These are phyloP conservation scores for Astrothelium macrocarpum DNA, from an alignment of 495 filamentous ascomycete species.

Conservation along the genomic window DNA sequence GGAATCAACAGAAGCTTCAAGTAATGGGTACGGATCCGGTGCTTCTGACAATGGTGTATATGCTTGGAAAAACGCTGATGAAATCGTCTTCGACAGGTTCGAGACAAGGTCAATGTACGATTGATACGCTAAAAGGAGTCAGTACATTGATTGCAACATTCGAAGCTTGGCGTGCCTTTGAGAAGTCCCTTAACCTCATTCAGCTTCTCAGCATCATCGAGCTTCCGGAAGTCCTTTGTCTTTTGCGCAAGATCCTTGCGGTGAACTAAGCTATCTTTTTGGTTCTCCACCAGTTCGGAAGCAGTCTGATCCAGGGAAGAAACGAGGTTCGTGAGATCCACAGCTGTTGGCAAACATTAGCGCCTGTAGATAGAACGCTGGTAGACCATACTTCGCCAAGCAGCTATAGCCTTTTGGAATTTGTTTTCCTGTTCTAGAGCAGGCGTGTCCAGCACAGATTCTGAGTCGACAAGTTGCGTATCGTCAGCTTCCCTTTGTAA, in stretches of 20 bases:
- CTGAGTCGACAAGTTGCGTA: neutral
- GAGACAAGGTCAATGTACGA: conserved; percentile 93
- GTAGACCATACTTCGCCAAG: conserved; percentile 77
- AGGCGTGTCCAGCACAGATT: neutral
- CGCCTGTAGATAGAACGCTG: neutral
- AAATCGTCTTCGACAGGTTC: conserved; percentile 85
- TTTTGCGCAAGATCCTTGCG: conserved; percentile 96
- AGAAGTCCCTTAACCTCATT: conserved; percentile 79
- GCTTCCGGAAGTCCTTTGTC: conserved; percentile 94
- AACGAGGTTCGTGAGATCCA: conserved; percentile 78
- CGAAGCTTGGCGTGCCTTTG: conserved; percentile 49
- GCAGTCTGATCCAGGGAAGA: conserved; percentile 84
- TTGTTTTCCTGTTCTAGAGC: conserved; percentile 57
- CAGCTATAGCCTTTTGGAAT: conserved; percentile 88
- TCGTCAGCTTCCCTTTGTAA: neutral
- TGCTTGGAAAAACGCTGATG: conserved; percentile 79
- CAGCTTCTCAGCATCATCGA: conserved; percentile 84
- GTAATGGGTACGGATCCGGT: conserved; percentile 89
- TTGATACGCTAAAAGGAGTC: conserved; percentile 65
- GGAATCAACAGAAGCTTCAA: conserved; percentile 93
- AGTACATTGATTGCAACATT: conserved; percentile 4
- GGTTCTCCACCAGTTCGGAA: conserved; percentile 83
- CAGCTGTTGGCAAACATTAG: conserved; percentile 48
- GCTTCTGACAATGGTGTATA: conserved; percentile 93
- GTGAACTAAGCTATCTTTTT: conserved; percentile 85